These are phyloP conservation scores for Ceratopteris richardii DNA, from an alignment of 75 land plant genomes.

Conservation along the genomic window DNA sequence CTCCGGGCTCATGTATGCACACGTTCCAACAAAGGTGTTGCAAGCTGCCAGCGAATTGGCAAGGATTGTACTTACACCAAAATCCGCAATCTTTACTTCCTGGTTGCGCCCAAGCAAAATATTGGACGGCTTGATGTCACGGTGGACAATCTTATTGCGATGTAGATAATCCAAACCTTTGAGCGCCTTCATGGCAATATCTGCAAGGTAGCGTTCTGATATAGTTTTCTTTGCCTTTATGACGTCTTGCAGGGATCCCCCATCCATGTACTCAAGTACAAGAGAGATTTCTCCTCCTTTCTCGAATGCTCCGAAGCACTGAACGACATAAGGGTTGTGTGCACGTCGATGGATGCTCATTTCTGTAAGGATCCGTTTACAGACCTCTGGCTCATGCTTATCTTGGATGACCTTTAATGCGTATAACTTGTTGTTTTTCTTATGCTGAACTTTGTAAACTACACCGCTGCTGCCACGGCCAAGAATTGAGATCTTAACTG, in stretches of 20 bases:
- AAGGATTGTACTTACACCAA: conserved; percentile 53
- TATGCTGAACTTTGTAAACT: conserved; percentile 57
- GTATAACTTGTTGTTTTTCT: conserved; percentile 29
- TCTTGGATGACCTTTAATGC: conserved; percentile 52
- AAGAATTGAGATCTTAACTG: conserved; percentile 29
- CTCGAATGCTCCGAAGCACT: conserved; percentile 63
- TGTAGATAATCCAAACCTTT: conserved; percentile 38
- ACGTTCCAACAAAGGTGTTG: conserved; percentile 46
- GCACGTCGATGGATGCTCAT: conserved; percentile 58
- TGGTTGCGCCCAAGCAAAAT: conserved; percentile 34
- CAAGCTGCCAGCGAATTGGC: conserved; percentile 21
- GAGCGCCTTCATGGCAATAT: conserved; percentile 19
- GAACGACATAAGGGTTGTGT: conserved; percentile 52
- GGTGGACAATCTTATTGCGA: conserved; percentile 41
- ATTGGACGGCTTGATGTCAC: conserved; percentile 77
- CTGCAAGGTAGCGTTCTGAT: conserved; percentile 16
- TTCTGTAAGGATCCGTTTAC: conserved; percentile 58
- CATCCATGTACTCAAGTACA: conserved; percentile 41
- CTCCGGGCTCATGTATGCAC: conserved; percentile 80
- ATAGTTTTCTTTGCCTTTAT: neutral
- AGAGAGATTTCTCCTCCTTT: conserved; percentile 60
- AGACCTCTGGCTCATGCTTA: conserved; percentile 42
- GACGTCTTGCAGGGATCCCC: conserved; percentile 15
- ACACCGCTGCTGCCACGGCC: conserved; percentile 67
- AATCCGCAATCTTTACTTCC: conserved; percentile 65